Conservation (phyloP, 208 protist genomes). For the Crithidia bombi region DNA sequence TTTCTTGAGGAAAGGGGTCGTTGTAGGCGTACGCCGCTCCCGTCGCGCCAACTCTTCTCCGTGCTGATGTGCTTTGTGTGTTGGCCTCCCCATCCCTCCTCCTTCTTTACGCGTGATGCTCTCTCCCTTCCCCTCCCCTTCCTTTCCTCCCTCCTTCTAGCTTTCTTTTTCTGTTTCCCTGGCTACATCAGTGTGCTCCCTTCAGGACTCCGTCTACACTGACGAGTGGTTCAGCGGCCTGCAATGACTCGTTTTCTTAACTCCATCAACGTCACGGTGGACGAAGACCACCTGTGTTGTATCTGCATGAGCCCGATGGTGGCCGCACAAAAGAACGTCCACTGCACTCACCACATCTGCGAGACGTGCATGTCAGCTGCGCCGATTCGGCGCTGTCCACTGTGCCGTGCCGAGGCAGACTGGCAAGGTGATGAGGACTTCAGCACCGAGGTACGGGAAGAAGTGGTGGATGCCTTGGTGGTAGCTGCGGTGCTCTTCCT, state of each 20-base stretch:
- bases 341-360: constrained; percentile 20
- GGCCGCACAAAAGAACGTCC: constrained; percentile 1
- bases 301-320: constrained; percentile 18
- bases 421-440: constrained; percentile 8
- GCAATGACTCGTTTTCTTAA: constrained; percentile 8
- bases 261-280: constrained; percentile 3
- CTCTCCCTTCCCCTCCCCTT: too few species aligned
- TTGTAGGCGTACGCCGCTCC: too few species aligned
- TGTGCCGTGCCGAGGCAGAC: constrained; percentile 22
- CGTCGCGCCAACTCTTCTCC: too few species aligned
- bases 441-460: constrained; percentile 6
- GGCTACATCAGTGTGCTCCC: too few species aligned
- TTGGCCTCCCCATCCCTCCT: too few species aligned
- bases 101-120: too few species aligned
- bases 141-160: too few species aligned
- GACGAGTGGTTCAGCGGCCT: not conserved
- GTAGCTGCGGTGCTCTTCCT: constrained; percentile 1
- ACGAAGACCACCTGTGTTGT: constrained; percentile 16
- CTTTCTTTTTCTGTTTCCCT: too few species aligned
- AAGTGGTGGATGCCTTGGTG: constrained; percentile 17
- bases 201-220: too few species aligned
- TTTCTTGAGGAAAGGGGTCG: too few species aligned
- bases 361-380: not conserved
- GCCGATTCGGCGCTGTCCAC: constrained; percentile 14
- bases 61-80: too few species aligned